Evolutionary conservation across 345 rosid genomes (phyloP), one percentile per base, ranked within the genome.

Genomic region (Eutrema japonicum): DNA sequence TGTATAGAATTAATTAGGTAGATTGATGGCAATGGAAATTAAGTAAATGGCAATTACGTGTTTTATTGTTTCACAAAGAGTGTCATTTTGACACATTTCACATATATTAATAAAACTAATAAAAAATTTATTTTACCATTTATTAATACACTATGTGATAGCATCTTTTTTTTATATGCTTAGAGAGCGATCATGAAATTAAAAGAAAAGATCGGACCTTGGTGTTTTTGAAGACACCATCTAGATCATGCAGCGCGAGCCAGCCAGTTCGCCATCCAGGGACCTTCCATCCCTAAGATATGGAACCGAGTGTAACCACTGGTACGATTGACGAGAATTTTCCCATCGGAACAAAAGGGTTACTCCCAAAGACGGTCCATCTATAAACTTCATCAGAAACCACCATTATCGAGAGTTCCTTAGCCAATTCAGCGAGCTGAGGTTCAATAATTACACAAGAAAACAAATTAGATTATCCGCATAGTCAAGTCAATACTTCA

Each of bases 181-280:
- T 8, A 38, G 42, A 38, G 14, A 37, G 41, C 10, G 41, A 42
- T 42, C 2, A 12, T 13, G 46, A 38, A 38, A 38, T 8, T 3
- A 10, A 38, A 12, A 4, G 10, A 29, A 22, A 73, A 8, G 57
- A 7, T 8, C 43, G 33, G 71, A 83, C 91, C 83, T 83, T 74
- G 7, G 73, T 56, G 36, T 76, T 11, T 72, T 42, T 57, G 9
- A 83, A 73, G 55, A 76, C 70, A 68, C 84, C 85, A 13, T 64
- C 10, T 13, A 85, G 80, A 63, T 87, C 91, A 16, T 47, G 75
- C 3, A 65, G 49, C 0, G 63, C 87, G 2, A 87, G 43, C 92
- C 95, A 89, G 13, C 89, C 83, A 16, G 84, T 68, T 58, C 86
- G 67, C 92, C 90, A 89, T 4, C 88, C 85, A 6, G 86, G 95